Base-by-base conservation (phyloP, 345 rosid species). In the Hibiscus tridactylites region DNA sequence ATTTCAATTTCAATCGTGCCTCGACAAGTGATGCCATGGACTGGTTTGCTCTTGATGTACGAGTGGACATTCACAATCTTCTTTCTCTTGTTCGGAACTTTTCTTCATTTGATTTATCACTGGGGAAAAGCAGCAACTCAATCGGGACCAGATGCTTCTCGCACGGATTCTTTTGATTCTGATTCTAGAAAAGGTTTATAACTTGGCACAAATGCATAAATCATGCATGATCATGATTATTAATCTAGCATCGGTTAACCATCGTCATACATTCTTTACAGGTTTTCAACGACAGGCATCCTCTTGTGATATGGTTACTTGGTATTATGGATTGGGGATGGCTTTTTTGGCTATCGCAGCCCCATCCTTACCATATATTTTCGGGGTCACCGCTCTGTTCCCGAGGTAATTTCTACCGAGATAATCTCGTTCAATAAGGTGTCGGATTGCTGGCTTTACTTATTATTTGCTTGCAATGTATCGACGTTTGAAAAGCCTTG, bases 331-430 rank as follows among this genome's bases (percentile, higher is more conserved):
- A 5, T n/a, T 52, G 9, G 57, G 57, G 21, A 52, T 52, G 57
- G 57, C 57, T 52, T n/a, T 52, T 52, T 52, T 52, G 57, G 19
- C 57, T n/a, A 5, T 52, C 21, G 57, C 57, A 15, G 82, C 85
- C 74, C 89, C 92, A 53, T 81, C 97, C 46, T 75, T 90, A 75
- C 97, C 97, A 0, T 88, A 81, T 79, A n/a, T 90, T 49, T 84
- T 89, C 44, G 96, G 97, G 54, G 78, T 91, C 61, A 90, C 96
- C 24, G 97, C 98, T 64, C 85, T 93, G 50, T 93, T 93, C 72
- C 10, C 78, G 15, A 91, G 98, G 97, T 91, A 81, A 74, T 61
- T 67, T 29, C 44, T 16, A 6, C 9, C 19, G 12, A 4, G 12
- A 17, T 31, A 61, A 26, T 61, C 19, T 33, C 37, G 37, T 33